These are phyloP conservation scores for Penicillium robsamsonii DNA, from an alignment of 495 filamentous ascomycete species.

Conservation along the genomic window DNA sequence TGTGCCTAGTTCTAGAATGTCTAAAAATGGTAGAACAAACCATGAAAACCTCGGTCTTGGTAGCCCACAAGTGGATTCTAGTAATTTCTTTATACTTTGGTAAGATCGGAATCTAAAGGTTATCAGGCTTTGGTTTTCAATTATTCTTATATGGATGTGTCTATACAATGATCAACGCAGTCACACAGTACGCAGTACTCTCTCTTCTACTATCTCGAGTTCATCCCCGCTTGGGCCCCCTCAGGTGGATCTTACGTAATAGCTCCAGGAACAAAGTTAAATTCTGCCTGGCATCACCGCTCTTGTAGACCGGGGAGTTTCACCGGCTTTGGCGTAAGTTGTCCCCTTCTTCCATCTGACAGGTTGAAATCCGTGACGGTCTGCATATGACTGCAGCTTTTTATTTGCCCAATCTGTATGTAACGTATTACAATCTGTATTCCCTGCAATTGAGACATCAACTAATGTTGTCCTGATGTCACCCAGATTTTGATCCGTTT, in stretches of 20 bases:
- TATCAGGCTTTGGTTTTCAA: too few species aligned
- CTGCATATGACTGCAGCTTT: constrained; percentile 6
- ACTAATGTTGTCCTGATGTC: constrained; percentile 25
- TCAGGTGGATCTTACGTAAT: neutral
- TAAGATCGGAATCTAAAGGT: too few species aligned
- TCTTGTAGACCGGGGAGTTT: constrained; percentile 13
- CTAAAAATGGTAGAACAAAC: too few species aligned
- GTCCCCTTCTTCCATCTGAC: neutral
- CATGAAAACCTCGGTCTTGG: too few species aligned
- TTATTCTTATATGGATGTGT: too few species aligned
- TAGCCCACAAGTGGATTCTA: too few species aligned
- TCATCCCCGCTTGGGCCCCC: neutral
- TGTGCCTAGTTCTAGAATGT: too few species aligned
- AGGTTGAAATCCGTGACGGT: constrained; percentile 14
- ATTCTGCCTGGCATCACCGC: constrained; percentile 24
- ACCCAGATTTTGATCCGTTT: constrained; percentile 27
- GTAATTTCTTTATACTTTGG: too few species aligned
- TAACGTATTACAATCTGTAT: constrained; percentile 1
- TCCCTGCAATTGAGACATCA: neutral
- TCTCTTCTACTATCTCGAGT: too few species aligned
- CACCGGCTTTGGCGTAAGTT: neutral
- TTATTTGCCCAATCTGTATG: constrained; percentile 5
- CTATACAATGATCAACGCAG: too few species aligned
- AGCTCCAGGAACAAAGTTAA: constrained; percentile 14
- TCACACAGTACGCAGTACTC: too few species aligned